Conservation (phyloP, 495 filamentous ascomycete genomes). For the Trichoderma asperelloides region DNA sequence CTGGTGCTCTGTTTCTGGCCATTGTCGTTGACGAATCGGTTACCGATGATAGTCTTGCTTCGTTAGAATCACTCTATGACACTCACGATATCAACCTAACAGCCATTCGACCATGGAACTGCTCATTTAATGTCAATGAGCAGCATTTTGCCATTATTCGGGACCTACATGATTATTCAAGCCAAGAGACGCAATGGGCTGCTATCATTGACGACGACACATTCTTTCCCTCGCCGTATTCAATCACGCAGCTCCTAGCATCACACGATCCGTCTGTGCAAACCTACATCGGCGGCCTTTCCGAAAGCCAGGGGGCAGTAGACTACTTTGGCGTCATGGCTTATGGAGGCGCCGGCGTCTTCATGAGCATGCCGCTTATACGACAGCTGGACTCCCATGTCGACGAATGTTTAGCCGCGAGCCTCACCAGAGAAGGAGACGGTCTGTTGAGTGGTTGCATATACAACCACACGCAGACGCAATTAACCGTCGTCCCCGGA, state of each 20-base stretch:
- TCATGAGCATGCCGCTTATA: constrained; percentile 53
- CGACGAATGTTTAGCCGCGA: constrained; percentile 44
- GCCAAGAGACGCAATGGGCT: constrained; percentile 52
- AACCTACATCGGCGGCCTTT: constrained; percentile 53
- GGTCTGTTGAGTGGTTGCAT: constrained; percentile 56
- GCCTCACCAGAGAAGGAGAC: constrained; percentile 46
- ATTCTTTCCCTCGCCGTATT: constrained; percentile 56
- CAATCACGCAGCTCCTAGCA: constrained; percentile 40
- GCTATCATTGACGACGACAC: constrained; percentile 66
- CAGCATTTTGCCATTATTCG: constrained; percentile 57
- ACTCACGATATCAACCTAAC: constrained; percentile 43
- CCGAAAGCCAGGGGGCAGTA: constrained; percentile 54
- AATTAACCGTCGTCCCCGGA: constrained; percentile 48
- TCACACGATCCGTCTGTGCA: constrained; percentile 42
- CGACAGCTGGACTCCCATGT: constrained; percentile 43
- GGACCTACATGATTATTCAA: constrained; percentile 43
- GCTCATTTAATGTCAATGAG: constrained; percentile 39
- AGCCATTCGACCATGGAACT: constrained; percentile 43
- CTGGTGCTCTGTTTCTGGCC: constrained; percentile 46
- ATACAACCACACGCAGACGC: constrained; percentile 43
- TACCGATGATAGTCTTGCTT: constrained; percentile 14
- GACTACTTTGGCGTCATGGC: constrained; percentile 54
- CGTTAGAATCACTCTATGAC: constrained; percentile 21
- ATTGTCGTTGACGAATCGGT: constrained; percentile 40
- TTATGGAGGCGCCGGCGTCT: constrained; percentile 62